Conservation (phyloP, 2,329 filamentous ascomycete genomes). For the Pseudogymnoascus sp. region DNA sequence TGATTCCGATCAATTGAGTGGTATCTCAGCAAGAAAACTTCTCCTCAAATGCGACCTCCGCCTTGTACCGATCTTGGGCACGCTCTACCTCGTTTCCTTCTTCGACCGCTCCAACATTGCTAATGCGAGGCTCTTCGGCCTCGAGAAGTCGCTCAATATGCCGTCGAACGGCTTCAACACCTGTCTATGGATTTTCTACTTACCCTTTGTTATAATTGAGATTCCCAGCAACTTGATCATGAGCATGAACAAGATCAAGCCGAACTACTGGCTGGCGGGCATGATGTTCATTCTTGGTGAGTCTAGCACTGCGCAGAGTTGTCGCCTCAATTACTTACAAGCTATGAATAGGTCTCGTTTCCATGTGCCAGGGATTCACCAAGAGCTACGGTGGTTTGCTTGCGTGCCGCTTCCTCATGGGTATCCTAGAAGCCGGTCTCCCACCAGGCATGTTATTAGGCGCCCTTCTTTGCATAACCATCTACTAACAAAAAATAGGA, state of each 20-base stretch:
- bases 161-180: constrained; percentile 34
- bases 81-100: constrained; percentile 48
- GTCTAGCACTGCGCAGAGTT: constrained; percentile 4
- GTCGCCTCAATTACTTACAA: constrained; percentile 11
- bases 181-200: constrained; percentile 36
- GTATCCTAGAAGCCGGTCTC: constrained; percentile 20
- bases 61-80: constrained; percentile 44
- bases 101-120: constrained; percentile 44
- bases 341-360: constrained; percentile 30
- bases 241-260: constrained; percentile 31
- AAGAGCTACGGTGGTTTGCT: constrained; percentile 29
- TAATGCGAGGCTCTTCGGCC: constrained; percentile 32
- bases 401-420: constrained; percentile 22
- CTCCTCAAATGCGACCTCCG: constrained; percentile 16
- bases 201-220: constrained; percentile 37
- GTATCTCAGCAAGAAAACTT: constrained; percentile 29
- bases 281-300: constrained; percentile 35
- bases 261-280: constrained; percentile 31
- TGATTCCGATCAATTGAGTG: constrained; percentile 30
- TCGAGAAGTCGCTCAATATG: constrained; percentile 32
- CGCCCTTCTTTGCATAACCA: constrained; percentile 26
- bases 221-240: constrained; percentile 39
- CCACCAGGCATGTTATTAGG: constrained; percentile 20
- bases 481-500: not conserved
- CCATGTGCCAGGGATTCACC: constrained; percentile 35